Evolutionary conservation across 805 yeast genomes (phyloP).

Genomic region (Nakazawaea laoshanensis): DNA sequence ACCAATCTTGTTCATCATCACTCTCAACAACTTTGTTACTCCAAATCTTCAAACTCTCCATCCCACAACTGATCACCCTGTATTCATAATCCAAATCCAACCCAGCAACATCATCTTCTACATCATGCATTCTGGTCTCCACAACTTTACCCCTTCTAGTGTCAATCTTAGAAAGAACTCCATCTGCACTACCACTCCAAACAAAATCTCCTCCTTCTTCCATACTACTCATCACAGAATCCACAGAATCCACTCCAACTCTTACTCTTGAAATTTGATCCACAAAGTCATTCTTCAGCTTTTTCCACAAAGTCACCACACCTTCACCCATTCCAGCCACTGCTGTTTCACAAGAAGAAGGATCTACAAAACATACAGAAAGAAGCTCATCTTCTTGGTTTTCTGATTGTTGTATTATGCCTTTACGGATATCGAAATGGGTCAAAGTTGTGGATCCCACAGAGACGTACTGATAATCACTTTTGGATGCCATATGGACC

Average conservation of each 20-base stretch:
- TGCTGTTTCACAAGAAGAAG: conserved; percentile 50
- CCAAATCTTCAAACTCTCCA: conserved; percentile 82
- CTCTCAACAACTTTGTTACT: conserved; percentile 20
- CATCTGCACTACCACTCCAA: conserved; percentile 80
- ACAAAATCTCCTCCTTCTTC: conserved; percentile 43
- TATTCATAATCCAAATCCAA: conserved; percentile 79
- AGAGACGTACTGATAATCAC: conserved; percentile 71
- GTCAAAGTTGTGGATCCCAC: conserved; percentile 78
- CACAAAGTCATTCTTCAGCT: conserved; percentile 51
- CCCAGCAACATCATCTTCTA: conserved; percentile 62
- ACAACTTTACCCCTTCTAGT: conserved; percentile 53
- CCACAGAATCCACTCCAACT: conserved; percentile 62
- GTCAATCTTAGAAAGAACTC: conserved; percentile 61
- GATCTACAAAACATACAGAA: conserved; percentile 61
- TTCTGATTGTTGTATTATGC: conserved; percentile 58
- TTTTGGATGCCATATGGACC: conserved; percentile 58
- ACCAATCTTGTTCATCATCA: conserved; percentile 13
- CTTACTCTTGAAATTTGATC: conserved; percentile 79
- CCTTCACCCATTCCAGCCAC: conserved; percentile 92
- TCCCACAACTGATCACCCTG: conserved; percentile 72
- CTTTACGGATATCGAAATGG: conserved; percentile 71
- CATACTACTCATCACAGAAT: conserved; percentile 53
- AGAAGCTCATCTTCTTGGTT: conserved; percentile 93
- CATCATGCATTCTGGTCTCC: conserved; percentile 48
- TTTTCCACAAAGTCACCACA: conserved; percentile 78